Base-by-base conservation (phyloP, 352 stramenopile species). In the Pythium biforme region DNA sequence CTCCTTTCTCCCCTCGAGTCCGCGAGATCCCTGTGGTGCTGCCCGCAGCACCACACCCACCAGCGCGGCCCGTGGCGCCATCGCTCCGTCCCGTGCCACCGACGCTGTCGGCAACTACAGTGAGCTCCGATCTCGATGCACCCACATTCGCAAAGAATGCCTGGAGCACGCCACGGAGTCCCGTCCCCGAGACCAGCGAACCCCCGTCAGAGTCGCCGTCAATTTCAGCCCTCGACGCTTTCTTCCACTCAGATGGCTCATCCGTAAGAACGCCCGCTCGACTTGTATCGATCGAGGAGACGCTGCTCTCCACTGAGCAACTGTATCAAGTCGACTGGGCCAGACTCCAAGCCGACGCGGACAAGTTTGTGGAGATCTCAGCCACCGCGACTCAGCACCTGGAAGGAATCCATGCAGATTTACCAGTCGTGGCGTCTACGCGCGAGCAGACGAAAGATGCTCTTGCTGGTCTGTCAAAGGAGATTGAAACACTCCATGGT, bases 361-460 rank as follows among this genome's bases (percentile, higher is more conserved):
- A 76, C 51, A 89, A 85, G 54, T 89, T 89, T 48, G 49, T 91
- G 7, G 80, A 89, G 56, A 85, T 91, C 50, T 65, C 78, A 1
- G 56, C 40, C 5, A 79, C 78, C 4, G 79, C 82, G 25, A 67
- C 47, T 17, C 74, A 86, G 43, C 79, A 91, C 48, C 19, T 88
- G 19, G 79, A 89, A 0, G 34, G 62, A 17, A 66, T 91, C 12
- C 71, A 86, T n/a, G 67, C 56, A 27, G 76, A 86, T 5, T 50
- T 90, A 6, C 81, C 81, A 0, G 62, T 45, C 19, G 61, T 87
- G 33, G 50, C 59, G 0, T 69, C 63, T 7, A 60, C 61, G 4
- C 74, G 70, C 39, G 58, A 81, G 17, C 34, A 86, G 47, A 82
- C 76, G 8, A 59, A 62, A 23, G 68, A 41, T 14, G 73, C 69